Conservation (phyloP, 371 early-diverging fungal species). For the Rhizomucor miehei region DNA sequence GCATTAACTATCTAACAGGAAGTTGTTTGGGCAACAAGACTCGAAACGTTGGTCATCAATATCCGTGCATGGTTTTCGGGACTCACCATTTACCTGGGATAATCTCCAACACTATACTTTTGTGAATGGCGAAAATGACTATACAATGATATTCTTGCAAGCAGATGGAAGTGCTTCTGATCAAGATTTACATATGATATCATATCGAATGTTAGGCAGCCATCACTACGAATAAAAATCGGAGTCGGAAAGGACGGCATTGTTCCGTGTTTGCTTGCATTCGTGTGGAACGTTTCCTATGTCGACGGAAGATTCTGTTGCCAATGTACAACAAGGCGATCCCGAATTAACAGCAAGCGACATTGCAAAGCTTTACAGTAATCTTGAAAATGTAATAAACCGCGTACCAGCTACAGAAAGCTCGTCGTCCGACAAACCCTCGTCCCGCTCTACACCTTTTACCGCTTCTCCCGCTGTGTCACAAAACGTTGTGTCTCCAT, state of each 20-base stretch:
- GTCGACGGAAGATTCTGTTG: too few relatives aligned
- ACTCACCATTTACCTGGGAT: constrained; percentile 65
- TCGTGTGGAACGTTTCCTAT: too few relatives aligned
- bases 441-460: not conserved
- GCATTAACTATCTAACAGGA: constrained; percentile 15
- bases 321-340: too few relatives aligned
- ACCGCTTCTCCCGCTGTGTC: not conserved
- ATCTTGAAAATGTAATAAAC: constrained; percentile 15
- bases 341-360: constrained; percentile 42
- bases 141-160: not conserved
- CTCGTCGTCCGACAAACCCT: not conserved
- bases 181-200: too few relatives aligned
- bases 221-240: too few relatives aligned
- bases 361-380: constrained; percentile 16
- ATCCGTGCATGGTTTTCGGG: constrained; percentile 64
- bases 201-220: too few relatives aligned
- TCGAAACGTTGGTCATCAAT: constrained; percentile 52
- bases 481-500: not conserved
- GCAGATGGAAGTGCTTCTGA: too few relatives aligned
- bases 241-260: too few relatives aligned
- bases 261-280: too few relatives aligned
- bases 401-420: constrained; percentile 1
- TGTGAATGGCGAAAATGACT: constrained; percentile 13
- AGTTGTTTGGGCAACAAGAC: constrained; percentile 18
- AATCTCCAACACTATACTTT: constrained; percentile 44